Evolutionary conservation across 257 asterid species (phyloP), one percentile per base, ranked within the genome.

Genomic region (Anisodus tanguticus): DNA sequence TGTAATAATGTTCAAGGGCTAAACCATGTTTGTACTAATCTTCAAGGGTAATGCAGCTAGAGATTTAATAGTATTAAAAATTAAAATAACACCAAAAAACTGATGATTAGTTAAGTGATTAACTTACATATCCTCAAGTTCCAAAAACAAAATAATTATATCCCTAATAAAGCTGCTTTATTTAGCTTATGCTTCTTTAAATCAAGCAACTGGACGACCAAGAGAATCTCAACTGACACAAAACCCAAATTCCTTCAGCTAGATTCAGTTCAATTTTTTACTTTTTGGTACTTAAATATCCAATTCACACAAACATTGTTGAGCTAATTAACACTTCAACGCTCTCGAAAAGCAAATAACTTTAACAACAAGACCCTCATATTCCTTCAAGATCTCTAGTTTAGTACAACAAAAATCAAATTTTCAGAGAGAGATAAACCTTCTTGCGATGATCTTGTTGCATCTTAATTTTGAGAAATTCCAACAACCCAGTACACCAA

Each of bases 361-460:
- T 19, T 12, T 35, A 11, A 37, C 54, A 39, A 58, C 43, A 8
- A 55, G 9, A 26, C 22, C 17, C 43, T 62, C 8, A 15, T 17
- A 4, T 37, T 54, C n/a, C 31, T 39, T 11, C 60, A 80, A 80
- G 78, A 69, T 85, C 62, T 19, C 77, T 69, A 67, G n/a, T 81
- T 85, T 39, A 62, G 5, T 9, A 47, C 53, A 49, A 22, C 79
- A 58, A 17, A 17, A 51, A 51, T 51, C 55, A 51, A 9, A 41
- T 41, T 41, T 3, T 41, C 45, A 41, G 45, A 41, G 43, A 41
- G 45, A 41, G 43, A 78, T 81, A 80, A 19, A 94, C 98, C 98
- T 91, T 93, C 83, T 87, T 92, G 74, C 89, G 91, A 85, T 85
- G 93, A 90, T 91, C 95, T 76, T 91, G 97, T 88, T 90, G 97